phyloP scores from a whole-genome alignment of 495 filamentous ascomycete genomes.

The Cercophora samala region DNA sequence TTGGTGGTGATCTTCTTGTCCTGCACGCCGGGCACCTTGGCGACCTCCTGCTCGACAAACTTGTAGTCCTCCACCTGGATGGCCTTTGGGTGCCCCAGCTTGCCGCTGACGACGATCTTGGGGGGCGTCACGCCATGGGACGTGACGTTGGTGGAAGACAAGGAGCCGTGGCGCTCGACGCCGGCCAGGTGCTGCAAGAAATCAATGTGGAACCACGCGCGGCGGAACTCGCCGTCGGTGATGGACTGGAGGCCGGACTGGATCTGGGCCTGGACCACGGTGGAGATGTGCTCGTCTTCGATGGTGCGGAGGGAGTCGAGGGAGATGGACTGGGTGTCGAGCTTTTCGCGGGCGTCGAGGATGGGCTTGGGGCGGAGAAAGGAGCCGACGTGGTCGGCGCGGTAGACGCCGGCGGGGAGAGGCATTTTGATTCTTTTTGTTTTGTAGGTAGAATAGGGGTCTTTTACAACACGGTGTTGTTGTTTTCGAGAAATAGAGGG shows the following conservation, averaged over 20 bases:
- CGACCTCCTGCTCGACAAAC: constrained; percentile 52
- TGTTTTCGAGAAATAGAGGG: too few relatives aligned
- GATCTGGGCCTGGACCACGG: constrained; percentile 59
- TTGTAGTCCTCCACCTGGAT: constrained; percentile 59
- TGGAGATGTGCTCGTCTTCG: constrained; percentile 65
- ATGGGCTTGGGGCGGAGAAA: constrained; percentile 42
- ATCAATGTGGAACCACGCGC: constrained; percentile 50
- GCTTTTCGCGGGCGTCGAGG: constrained; percentile 41
- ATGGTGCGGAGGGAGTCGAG: constrained; percentile 44
- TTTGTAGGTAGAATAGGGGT: not conserved
- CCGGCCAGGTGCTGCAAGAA: constrained; percentile 45
- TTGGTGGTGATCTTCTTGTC: constrained; percentile 49
- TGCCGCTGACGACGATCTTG: constrained; percentile 43
- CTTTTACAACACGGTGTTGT: too few relatives aligned
- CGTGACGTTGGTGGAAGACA: constrained; percentile 44
- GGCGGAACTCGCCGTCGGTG: constrained; percentile 70
- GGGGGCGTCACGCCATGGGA: constrained; percentile 45
- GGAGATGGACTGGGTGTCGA: constrained; percentile 43
- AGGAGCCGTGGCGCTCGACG: constrained; percentile 41
- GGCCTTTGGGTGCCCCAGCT: constrained; percentile 44
- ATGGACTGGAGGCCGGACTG: constrained; percentile 58
- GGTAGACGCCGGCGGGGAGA: constrained; percentile 47
- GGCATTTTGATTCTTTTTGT: constrained; percentile 34
- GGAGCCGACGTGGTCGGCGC: constrained; percentile 50
- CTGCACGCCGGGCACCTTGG: constrained; percentile 17